Conservation (phyloP, 495 filamentous ascomycete genomes). For the Hyaloscypha variabilis region DNA sequence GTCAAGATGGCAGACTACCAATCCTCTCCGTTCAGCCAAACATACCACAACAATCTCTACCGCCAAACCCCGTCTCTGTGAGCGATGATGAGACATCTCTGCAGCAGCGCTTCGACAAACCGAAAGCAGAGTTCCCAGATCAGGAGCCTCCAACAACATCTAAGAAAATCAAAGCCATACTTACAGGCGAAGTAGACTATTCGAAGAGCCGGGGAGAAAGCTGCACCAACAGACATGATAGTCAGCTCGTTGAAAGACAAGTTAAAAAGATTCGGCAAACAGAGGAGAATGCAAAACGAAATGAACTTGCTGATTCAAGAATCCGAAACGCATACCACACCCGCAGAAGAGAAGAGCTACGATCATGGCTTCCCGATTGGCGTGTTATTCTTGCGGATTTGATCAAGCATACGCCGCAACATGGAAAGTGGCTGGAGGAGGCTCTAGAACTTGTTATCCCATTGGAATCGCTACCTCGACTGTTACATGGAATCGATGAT, state of each 20-base stretch:
- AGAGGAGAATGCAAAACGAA: neutral
- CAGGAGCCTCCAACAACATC: neutral
- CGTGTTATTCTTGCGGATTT: slow-evolving; percentile 21
- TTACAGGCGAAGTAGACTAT: neutral
- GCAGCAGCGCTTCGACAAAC: neutral
- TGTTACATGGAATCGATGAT: slow-evolving; percentile 21
- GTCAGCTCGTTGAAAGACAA: neutral
- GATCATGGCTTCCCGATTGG: slow-evolving; percentile 21
- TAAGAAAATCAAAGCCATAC: neutral
- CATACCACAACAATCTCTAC: neutral
- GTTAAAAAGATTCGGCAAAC: neutral
- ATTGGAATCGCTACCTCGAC: neutral
- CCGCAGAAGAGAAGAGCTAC: neutral
- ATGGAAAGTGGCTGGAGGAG: slow-evolving; percentile 20
- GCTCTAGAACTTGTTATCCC: slow-evolving; percentile 20
- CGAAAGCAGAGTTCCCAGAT: neutral
- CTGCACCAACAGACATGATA: neutral
- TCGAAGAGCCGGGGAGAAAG: neutral
- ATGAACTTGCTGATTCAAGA: neutral
- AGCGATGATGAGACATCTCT: neutral
- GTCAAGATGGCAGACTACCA: neutral
- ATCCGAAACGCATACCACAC: slow-evolving; percentile 1
- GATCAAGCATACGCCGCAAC: slow-evolving; percentile 10
- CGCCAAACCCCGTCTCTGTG: neutral
- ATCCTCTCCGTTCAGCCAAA: neutral